phyloP scores from a whole-genome alignment of 306 rosid species.

The Crataegus laevigata region DNA sequence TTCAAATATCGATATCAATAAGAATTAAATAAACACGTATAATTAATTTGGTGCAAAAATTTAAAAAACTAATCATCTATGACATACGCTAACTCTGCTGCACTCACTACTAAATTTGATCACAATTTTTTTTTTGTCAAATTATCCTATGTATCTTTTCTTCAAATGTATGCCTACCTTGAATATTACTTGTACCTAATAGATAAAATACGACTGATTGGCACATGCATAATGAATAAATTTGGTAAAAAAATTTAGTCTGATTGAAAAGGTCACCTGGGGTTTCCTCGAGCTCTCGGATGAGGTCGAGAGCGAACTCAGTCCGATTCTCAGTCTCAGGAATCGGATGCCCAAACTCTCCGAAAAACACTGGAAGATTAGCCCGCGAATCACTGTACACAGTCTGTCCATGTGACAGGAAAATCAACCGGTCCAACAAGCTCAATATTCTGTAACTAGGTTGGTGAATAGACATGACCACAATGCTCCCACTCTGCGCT shows the following conservation, averaged over 20 bases:
- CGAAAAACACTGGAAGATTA: conserved; percentile 39
- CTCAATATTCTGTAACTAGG: conserved; percentile 80
- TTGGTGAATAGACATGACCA: conserved; percentile 75
- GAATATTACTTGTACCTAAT: background rate
- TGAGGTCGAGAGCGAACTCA: conserved; percentile 73
- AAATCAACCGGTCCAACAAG: conserved; percentile 60
- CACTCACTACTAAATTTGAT: background rate
- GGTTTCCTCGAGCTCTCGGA: conserved; percentile 67
- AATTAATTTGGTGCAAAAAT: no score
- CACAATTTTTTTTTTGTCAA: background rate
- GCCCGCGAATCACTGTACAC: conserved; percentile 65
- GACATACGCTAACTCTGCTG: background rate
- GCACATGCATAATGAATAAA: background rate
- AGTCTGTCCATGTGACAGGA: conserved; percentile 78
- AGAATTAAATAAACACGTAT: background rate
- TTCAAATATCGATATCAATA: background rate
- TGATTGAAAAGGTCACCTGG: conserved; percentile 13
- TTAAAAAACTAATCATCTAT: background rate
- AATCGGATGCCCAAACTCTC: conserved; percentile 69
- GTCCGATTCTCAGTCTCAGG: conserved; percentile 75
- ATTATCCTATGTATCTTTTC: background rate
- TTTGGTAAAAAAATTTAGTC: background rate
- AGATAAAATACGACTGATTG: background rate
- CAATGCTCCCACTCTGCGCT: conserved; percentile 83
- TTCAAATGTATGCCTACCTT: background rate